Conservation (phyloP, 179 eudicot species). For the Monotropa hypopitys region DNA sequence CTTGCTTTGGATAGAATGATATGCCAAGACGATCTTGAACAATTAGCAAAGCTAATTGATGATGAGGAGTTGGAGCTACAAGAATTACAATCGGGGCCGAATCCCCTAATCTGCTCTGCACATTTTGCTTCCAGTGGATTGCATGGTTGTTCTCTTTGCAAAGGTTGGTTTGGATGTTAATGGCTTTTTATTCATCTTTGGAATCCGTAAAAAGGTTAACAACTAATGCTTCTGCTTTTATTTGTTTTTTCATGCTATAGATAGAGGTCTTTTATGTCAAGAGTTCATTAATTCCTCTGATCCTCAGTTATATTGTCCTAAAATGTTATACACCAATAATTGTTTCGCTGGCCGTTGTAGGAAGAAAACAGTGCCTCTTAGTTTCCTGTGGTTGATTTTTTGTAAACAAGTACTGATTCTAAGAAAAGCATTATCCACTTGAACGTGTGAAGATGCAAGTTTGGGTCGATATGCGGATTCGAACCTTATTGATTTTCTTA, state of each 20-base stretch:
- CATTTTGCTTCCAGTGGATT: slow-evolving; percentile 52
- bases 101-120: slow-evolving; percentile 53
- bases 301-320: background rate
- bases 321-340: background rate
- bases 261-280: background rate
- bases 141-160: slow-evolving; percentile 81
- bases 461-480: background rate
- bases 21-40: slow-evolving; percentile 29
- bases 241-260: background rate
- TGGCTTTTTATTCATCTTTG: background rate
- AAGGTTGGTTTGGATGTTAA: slow-evolving; percentile 39
- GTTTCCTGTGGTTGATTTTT: background rate
- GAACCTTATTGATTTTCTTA: background rate
- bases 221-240: background rate
- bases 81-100: slow-evolving; percentile 64
- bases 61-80: slow-evolving; percentile 90
- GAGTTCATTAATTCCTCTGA: background rate
- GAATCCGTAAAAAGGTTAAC: background rate
- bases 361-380: background rate
- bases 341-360: background rate
- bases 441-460: background rate
- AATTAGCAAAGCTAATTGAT: slow-evolving; percentile 40
- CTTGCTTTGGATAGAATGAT: slow-evolving; percentile 42
- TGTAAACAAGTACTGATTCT: background rate
- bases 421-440: background rate